A percentile compares a stretch with the other conserved stretches of the same genome.
Evolutionary conservation across 164 flowering plant genomes (phyloP).

Genomic region (Hamamelis virginiana): DNA sequence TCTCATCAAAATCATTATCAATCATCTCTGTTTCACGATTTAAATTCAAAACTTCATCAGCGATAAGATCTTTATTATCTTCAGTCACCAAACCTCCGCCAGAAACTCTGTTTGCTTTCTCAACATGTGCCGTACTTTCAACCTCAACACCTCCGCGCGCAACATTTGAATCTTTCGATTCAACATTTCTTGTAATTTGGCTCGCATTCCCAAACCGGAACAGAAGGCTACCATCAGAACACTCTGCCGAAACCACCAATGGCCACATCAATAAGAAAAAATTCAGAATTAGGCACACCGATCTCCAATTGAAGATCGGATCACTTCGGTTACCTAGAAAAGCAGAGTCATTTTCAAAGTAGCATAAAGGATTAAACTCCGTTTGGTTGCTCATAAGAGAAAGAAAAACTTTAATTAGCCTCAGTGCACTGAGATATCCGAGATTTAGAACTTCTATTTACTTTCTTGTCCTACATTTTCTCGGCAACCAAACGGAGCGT

Average conservation of each 20-base stretch:
- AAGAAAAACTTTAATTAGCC: too few species aligned
- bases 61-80: background rate
- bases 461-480: too few species aligned
- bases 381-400: too few species aligned
- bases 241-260: conserved; percentile 24
- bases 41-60: background rate
- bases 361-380: background rate
- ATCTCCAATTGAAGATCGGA: conserved; percentile 8
- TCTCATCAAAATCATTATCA: background rate
- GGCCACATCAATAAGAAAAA: conserved; percentile 8
- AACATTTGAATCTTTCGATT: background rate
- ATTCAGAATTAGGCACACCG: background rate
- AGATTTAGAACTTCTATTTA: too few species aligned
- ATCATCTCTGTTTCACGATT: background rate
- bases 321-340: background rate
- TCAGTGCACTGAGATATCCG: too few species aligned
- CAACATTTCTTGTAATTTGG: background rate
- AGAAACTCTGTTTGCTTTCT: background rate
- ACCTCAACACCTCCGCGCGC: background rate
- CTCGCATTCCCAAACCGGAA: conserved; percentile 17
- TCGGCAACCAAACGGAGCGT: too few species aligned
- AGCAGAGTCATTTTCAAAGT: background rate
- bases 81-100: background rate
- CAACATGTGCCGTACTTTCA: background rate
- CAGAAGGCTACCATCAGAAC: conserved; percentile 23